phyloP scores from a whole-genome alignment of 495 filamentous ascomycete species.

The Extremus antarcticus region DNA sequence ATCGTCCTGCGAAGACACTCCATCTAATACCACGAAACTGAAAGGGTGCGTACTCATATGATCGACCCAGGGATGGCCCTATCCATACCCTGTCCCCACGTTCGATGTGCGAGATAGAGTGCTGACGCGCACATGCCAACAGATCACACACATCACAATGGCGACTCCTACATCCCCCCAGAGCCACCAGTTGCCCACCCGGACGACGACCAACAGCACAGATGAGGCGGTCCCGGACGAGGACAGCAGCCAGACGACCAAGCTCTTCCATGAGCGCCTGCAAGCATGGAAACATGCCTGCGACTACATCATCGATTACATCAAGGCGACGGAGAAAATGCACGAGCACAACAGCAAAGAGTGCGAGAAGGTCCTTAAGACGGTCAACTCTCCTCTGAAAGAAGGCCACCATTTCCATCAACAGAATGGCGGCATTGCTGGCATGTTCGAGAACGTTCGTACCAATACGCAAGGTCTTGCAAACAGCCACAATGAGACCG shows the following conservation, averaged over 20 bases:
- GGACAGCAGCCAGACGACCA: slow-evolving; percentile 63
- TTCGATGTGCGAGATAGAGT: not conserved
- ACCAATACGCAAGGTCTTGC: slow-evolving; percentile 83
- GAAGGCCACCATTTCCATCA: slow-evolving; percentile 90
- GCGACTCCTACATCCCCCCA: slow-evolving; percentile 7
- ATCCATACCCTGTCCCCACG: not conserved
- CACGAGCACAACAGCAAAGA: slow-evolving; percentile 82
- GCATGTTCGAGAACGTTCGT: slow-evolving; percentile 86
- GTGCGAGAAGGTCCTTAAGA: slow-evolving; percentile 90
- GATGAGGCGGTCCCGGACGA: slow-evolving; percentile 63
- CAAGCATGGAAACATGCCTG: slow-evolving; percentile 93
- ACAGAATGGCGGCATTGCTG: slow-evolving; percentile 67
- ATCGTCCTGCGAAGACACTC: no score
- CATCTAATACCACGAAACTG: not conserved
- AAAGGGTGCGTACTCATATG: not conserved
- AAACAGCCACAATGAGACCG: slow-evolving; percentile 77
- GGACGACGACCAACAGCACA: slow-evolving; percentile 17
- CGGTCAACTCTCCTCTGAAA: slow-evolving; percentile 71
- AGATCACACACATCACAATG: slow-evolving; percentile 1
- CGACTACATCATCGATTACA: slow-evolving; percentile 80
- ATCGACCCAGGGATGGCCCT: not conserved
- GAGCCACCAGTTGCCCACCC: slow-evolving; percentile 18
- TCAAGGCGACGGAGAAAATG: slow-evolving; percentile 69
- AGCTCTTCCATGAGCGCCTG: slow-evolving; percentile 71
- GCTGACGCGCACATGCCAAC: not conserved